These are phyloP conservation scores for Passalora sequoiae DNA, from an alignment of 2,329 filamentous ascomycete species.

Conservation along the genomic window DNA sequence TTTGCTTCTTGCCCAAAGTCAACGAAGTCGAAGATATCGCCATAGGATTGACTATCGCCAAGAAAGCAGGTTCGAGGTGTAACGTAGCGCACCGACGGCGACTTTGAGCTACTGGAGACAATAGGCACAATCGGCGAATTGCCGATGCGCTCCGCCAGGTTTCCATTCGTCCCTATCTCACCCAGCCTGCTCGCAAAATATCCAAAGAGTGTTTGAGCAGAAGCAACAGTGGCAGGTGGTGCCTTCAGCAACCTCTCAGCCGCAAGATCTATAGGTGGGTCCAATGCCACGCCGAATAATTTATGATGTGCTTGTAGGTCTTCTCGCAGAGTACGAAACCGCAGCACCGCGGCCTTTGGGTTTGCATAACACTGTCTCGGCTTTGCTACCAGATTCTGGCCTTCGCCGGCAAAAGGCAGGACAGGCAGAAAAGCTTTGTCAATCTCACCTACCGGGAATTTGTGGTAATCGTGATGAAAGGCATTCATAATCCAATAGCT, in stretches of 20 bases:
- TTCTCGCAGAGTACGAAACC: constrained; percentile 69
- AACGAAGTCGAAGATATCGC: constrained; percentile 93
- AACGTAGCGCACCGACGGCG: constrained; percentile 48
- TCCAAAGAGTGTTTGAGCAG: constrained; percentile 68
- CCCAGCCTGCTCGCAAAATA: constrained; percentile 76
- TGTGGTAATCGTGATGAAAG: constrained; percentile 68
- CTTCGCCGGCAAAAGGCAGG: constrained; percentile 60
- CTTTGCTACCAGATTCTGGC: constrained; percentile 53
- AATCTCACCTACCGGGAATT: constrained; percentile 53
- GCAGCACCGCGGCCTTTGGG: constrained; percentile 66
- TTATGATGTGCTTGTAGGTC: constrained; percentile 75
- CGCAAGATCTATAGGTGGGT: constrained; percentile 75
- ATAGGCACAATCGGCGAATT: constrained; percentile 70
- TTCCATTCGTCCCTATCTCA: constrained; percentile 59
- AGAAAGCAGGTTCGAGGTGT: constrained; percentile 74
- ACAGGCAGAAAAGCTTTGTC: constrained; percentile 59
- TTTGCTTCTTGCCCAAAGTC: constrained; percentile 88
- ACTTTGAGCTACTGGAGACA: constrained; percentile 20
- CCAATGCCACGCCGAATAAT: constrained; percentile 78
- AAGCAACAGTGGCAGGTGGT: constrained; percentile 62
- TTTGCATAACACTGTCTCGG: constrained; percentile 81
- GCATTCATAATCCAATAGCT: constrained; percentile 79
- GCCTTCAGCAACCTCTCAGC: constrained; percentile 65
- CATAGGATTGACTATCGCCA: constrained; percentile 66
- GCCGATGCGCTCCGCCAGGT: constrained; percentile 56